Conservation (phyloP, 768 basidiomycete genomes). For the Agrocybe praecox region DNA sequence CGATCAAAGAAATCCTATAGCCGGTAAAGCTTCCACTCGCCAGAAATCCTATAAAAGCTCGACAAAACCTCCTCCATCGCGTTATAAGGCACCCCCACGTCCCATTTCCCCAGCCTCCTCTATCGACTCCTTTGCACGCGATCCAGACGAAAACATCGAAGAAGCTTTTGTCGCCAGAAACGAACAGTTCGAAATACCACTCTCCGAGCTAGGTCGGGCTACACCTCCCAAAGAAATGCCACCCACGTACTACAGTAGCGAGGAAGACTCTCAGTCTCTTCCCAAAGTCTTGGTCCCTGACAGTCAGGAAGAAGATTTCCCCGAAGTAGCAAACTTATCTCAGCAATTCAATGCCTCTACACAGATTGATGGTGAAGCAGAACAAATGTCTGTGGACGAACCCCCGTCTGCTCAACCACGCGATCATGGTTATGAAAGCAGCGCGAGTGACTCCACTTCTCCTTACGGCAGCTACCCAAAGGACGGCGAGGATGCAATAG, state of each 20-base stretch:
- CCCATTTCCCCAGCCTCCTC: slow-evolving; percentile 33
- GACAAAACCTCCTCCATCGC: slow-evolving; percentile 7
- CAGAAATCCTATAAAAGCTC: slow-evolving; percentile 21
- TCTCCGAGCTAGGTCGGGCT: slow-evolving; percentile 52
- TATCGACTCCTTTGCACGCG: slow-evolving; percentile 66
- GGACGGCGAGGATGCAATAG: slow-evolving; percentile 20
- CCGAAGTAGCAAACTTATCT: not conserved
- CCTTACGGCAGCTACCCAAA: slow-evolving; percentile 41
- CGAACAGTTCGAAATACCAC: slow-evolving; percentile 57
- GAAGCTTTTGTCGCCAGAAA: slow-evolving; percentile 45
- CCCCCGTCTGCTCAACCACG: slow-evolving; percentile 14
- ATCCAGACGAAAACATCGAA: slow-evolving; percentile 43
- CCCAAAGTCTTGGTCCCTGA: not conserved
- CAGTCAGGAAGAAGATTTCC: not conserved
- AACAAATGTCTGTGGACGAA: slow-evolving; percentile 11
- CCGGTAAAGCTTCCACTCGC: slow-evolving; percentile 15
- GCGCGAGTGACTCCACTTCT: slow-evolving; percentile 34
- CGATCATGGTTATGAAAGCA: slow-evolving; percentile 32
- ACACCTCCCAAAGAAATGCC: slow-evolving; percentile 16
- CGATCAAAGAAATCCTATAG: slow-evolving; percentile 4
- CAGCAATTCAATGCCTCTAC: slow-evolving; percentile 22
- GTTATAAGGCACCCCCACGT: slow-evolving; percentile 19
- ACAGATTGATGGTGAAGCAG: slow-evolving; percentile 17
- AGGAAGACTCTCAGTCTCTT: too few relatives aligned
- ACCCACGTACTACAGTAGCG: slow-evolving; percentile 4